These are phyloP conservation scores for Fusarium incarnatum DNA, from an alignment of 2,329 filamentous ascomycete species.

Conservation along the genomic window DNA sequence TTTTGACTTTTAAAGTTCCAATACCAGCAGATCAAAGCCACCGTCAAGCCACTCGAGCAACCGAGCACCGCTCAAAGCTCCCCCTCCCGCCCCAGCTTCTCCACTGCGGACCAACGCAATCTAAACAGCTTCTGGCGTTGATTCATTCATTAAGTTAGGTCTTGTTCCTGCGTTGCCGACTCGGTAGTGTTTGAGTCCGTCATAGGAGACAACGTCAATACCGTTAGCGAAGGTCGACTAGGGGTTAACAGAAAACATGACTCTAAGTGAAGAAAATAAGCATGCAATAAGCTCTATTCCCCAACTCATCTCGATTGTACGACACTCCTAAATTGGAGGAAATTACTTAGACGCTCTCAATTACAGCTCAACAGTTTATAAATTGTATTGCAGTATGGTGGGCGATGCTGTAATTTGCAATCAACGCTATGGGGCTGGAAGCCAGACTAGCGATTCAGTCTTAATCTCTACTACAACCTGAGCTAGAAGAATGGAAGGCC, in stretches of 20 bases:
- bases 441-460: conserved; percentile 20
- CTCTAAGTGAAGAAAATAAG: background rate
- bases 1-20: conserved; percentile 17
- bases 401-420: conserved; percentile 27
- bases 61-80: background rate
- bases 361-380: conserved; percentile 6
- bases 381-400: conserved; percentile 4
- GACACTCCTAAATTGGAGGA: conserved; percentile 12
- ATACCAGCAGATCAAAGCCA: conserved; percentile 27
- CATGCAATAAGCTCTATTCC: background rate
- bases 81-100: conserved; percentile 5
- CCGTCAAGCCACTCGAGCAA: conserved; percentile 21
- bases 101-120: conserved; percentile 10
- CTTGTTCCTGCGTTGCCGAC: conserved; percentile 7
- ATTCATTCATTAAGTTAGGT: background rate
- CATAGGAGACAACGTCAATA: background rate
- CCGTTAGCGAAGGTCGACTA: background rate
- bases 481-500: conserved; percentile 19
- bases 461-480: background rate
- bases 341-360: conserved; percentile 21
- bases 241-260: background rate
- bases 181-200: background rate
- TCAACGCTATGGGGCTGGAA: conserved; percentile 19
- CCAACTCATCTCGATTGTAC: background rate
- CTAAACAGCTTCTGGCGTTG: conserved; percentile 11